phyloP scores from a whole-genome alignment of 2,329 filamentous ascomycete genomes.

The Trichoderma asperellum region DNA sequence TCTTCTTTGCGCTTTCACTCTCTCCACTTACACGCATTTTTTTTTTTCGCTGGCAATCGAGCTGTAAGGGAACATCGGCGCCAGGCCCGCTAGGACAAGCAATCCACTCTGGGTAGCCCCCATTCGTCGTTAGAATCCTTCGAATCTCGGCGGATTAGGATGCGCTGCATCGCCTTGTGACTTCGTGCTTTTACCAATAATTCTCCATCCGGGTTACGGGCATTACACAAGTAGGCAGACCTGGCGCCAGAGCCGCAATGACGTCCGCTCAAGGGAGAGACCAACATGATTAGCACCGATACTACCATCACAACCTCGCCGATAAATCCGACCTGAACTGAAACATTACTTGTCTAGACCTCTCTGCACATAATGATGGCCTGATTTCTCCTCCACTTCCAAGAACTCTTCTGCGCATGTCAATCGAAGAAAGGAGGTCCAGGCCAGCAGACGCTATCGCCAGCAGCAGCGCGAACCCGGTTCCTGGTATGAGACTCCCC shows the following conservation, averaged over 20 bases:
- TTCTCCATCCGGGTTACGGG: neutral
- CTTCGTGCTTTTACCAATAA: neutral
- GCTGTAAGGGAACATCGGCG: slow-evolving; percentile 16
- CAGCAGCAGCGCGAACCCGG: neutral
- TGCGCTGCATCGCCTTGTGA: neutral
- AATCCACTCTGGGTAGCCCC: neutral
- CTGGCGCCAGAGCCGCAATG: neutral
- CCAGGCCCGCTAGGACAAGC: neutral
- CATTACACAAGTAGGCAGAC: neutral
- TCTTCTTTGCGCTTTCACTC: neutral
- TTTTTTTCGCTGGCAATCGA: neutral
- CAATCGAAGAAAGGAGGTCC: neutral
- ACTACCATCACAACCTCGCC: neutral
- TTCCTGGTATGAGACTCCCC: neutral
- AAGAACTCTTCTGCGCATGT: neutral
- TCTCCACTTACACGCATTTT: neutral
- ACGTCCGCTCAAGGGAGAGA: neutral
- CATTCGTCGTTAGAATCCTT: neutral
- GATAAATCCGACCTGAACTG: neutral
- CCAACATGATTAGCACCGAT: neutral
- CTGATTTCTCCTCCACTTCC: neutral
- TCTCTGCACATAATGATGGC: neutral
- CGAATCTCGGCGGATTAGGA: neutral
- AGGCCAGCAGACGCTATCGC: neutral
- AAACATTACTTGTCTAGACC: slow-evolving; percentile 1